Conservation (phyloP, 441 rosid species). For the Euphorbia schlechtendalii region DNA sequence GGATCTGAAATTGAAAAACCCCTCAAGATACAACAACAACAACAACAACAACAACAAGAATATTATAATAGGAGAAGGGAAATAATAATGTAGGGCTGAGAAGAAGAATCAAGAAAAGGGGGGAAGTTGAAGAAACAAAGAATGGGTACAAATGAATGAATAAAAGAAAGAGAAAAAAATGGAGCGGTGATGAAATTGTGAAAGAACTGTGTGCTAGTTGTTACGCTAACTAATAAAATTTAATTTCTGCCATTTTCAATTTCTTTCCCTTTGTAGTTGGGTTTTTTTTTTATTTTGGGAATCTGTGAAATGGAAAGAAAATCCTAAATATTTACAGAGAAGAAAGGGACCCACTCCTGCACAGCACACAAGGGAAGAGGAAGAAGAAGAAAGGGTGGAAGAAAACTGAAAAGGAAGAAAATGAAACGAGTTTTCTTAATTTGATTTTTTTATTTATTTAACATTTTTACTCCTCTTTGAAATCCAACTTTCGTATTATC, state of each 20-base stretch:
- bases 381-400: not conserved
- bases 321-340: not conserved
- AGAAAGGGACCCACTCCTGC: constrained; percentile 4
- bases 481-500: no score
- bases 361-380: not conserved
- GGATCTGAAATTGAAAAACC: constrained; percentile 22
- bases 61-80: constrained; percentile 10
- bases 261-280: not conserved
- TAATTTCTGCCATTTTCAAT: not conserved
- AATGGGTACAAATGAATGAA: constrained; percentile 10
- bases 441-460: not conserved
- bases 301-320: not conserved
- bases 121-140: constrained; percentile 16
- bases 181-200: constrained; percentile 22
- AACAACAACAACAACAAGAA: constrained; percentile 17
- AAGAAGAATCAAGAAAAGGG: constrained; percentile 11
- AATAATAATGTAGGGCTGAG: not conserved
- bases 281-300: not conserved
- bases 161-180: not conserved
- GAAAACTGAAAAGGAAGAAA: constrained; percentile 2
- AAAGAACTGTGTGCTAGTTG: not conserved
- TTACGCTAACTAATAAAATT: constrained; percentile 1
- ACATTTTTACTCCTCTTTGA: no score
- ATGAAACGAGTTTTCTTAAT: not conserved
- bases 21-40: constrained; percentile 10